Evolutionary conservation across 140 eudicot genomes (phyloP), one percentile per base, ranked within the genome.

Genomic region (Cichorium intybus): DNA sequence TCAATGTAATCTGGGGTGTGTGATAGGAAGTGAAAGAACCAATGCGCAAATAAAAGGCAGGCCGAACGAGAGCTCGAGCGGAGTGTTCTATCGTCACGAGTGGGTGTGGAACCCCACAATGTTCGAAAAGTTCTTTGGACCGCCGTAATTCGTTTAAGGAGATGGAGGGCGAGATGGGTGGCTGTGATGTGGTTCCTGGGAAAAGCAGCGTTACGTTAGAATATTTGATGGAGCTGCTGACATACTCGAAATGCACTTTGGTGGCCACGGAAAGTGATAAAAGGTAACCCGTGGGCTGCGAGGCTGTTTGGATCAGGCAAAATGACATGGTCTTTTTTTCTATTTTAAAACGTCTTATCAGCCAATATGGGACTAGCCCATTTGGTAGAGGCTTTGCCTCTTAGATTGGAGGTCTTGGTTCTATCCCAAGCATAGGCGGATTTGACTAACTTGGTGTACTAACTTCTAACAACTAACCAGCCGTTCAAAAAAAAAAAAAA

Each of bases 161-260:
- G 45, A 64, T 31, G 66, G 49, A 73, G 24, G 73, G 68, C 47
- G 18, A 48, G 78, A 73, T 73, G 31, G 12, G 21, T 65, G 67
- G 12, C 60, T 73, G 67, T 64, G 53, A 56, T 43, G 11, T 60
- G 31, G 70, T 18, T 37, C 12, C 18, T 4, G 34, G 39, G 66
- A 20, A 56, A 5, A 2, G 61, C 17, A 0, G 4, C 2, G 78
- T 65, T 56, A 65, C 68, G 18, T 73, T 73, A 73, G 68, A 23
- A 31, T 14, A 43, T 20, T 35, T 29, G 56, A 72, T 41, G 64
- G 64, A 62, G 48, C 47, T 49, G 6, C 27, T 26, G 65, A 21
- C 27, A 33, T 4, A 6, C 31, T 29, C 31, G 4, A 2, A 4
- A 24, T 50, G 50, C 60, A 7, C 70, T 60, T 70, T 35, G 76